Evolutionary conservation across 2,329 filamentous ascomycete genomes (phyloP).

Genomic region (Elsinoe perseae): DNA sequence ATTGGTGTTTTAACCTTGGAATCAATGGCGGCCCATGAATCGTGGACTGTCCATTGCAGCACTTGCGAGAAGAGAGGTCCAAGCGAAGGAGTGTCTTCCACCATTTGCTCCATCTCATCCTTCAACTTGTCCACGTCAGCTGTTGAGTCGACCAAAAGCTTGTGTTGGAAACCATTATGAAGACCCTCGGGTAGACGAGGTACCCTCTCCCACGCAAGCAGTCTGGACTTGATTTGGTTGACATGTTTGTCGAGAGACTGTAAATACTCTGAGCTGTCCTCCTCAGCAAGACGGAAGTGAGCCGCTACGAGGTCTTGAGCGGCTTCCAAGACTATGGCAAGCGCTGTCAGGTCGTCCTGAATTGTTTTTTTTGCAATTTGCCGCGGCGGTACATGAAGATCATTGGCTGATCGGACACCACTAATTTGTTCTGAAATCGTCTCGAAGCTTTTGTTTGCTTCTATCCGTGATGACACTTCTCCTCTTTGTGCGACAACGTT

Average conservation of each 20-base stretch:
- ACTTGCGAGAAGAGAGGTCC: slow-evolving; percentile 19
- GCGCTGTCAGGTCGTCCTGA: slow-evolving; percentile 46
- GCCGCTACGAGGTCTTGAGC: slow-evolving; percentile 55
- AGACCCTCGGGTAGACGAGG: slow-evolving; percentile 8
- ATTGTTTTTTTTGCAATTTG: not conserved
- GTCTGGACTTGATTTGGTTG: not conserved
- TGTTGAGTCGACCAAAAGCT: not conserved
- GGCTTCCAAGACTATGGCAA: slow-evolving; percentile 60
- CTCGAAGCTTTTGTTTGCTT: slow-evolving; percentile 31
- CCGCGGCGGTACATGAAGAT: not conserved
- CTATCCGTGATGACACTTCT: slow-evolving; percentile 33
- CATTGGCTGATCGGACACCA: slow-evolving; percentile 20
- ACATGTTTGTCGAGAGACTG: slow-evolving; percentile 5
- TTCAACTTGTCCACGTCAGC: slow-evolving; percentile 5
- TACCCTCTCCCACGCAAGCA: slow-evolving; percentile 5
- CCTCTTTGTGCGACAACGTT: slow-evolving; percentile 54
- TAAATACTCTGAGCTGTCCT: slow-evolving; percentile 17
- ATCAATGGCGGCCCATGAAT: not conserved
- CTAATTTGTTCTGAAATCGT: slow-evolving; percentile 30
- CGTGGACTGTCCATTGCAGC: slow-evolving; percentile 17
- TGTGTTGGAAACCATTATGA: not conserved
- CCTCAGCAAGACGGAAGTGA: slow-evolving; percentile 57
- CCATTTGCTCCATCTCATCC: not conserved
- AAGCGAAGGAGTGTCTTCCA: slow-evolving; percentile 17
- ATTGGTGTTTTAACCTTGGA: not conserved